Base-by-base conservation (phyloP, 78 protist genomes). In the Bodo saltans region DNA sequence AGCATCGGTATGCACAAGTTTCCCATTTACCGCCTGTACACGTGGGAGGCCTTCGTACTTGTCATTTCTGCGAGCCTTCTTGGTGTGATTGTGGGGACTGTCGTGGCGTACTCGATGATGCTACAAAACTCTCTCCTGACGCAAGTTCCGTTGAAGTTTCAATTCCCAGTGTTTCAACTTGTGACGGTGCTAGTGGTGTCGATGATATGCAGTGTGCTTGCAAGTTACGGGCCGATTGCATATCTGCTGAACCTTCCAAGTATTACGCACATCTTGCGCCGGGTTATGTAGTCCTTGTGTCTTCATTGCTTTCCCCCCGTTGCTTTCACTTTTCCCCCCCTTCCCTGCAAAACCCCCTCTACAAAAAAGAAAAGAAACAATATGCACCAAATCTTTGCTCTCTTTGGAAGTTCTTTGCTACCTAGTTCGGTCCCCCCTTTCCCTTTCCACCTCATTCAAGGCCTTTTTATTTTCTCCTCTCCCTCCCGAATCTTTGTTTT, bases 11-110 rank as follows among this genome's bases (percentile, higher is more conserved):
- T 60, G 38, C 0, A 29, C 27, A 60, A 11, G 60, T 2, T 23
- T 8, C 29, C 27, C 52, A 25, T 86, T 39, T 12, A 0, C 17
- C 75, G 96, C 39, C 30, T 95, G 32, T 95, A 93, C 87, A 71
- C 91, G 53, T 90, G 88, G n/a, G 98, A 95, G 81, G 92, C 97
- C 33, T 89, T 94, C 25, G 87, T 93, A 11, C 83, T 95, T 21
- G 94, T 95, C 25, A 17, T 94, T 12, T n/a, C 93, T 0, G 79
- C 97, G 1, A 91, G 96, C 0, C 11, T 94, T 33, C 38, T 95
- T 21, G 98, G 97, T 33, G 42, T 83, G 32, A 30, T 86, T 23
- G 79, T 94, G 52, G 95, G 96, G 28, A 28, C 38, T 35, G 42
- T 75, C 30, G 78, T 85, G 39, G 83, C 68, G 40, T 89, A 73